phyloP scores from a whole-genome alignment of 768 basidiomycete species.

The Suillus lakei region DNA sequence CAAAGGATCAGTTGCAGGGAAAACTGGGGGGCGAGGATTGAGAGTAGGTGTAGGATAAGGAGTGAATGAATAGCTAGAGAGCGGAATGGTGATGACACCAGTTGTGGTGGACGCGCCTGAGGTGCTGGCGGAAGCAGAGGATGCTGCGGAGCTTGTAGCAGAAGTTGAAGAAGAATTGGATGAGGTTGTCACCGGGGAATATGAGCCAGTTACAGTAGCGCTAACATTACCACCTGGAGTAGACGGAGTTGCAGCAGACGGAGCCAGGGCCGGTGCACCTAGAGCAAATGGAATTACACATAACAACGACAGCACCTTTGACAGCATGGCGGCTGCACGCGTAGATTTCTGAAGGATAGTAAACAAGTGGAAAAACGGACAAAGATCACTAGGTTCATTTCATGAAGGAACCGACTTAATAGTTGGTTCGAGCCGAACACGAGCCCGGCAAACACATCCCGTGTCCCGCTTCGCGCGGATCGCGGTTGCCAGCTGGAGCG shows the following conservation, averaged over 20 bases:
- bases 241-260: not conserved
- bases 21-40: constrained; percentile 51
- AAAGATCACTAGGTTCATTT: not conserved
- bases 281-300: not conserved
- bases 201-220: not conserved
- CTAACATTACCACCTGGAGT: not conserved
- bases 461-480: not conserved
- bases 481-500: not conserved
- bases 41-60: constrained; percentile 63
- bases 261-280: not conserved
- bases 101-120: constrained; percentile 17
- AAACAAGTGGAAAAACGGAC: not conserved
- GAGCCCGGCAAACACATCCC: not conserved
- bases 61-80: constrained; percentile 47
- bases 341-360: not conserved
- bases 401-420: not conserved
- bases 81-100: constrained; percentile 38
- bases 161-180: not conserved
- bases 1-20: constrained; percentile 54
- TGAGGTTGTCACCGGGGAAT: not conserved
- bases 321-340: constrained; percentile 3
- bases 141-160: not conserved
- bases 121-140: constrained; percentile 1
- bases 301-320: not conserved
- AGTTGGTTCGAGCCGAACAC: not conserved